phyloP scores from a whole-genome alignment of 352 stramenopile species.

The Phytopythium chamaehyphon region DNA sequence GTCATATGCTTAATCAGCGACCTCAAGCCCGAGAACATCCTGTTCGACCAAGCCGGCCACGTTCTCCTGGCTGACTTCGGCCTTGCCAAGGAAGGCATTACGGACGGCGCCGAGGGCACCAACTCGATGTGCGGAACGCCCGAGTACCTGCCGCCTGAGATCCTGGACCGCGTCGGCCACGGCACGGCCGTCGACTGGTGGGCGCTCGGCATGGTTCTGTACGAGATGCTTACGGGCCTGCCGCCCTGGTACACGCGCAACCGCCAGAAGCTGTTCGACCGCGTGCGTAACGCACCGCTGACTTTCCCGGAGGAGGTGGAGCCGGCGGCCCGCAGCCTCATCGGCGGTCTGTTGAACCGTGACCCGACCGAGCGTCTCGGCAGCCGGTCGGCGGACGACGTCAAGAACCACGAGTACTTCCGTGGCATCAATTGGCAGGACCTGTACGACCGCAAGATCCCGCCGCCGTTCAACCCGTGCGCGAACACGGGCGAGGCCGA shows the following conservation, averaged over 20 bases:
- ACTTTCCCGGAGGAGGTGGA: conserved; percentile 87
- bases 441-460: conserved; percentile 79
- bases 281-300: conserved; percentile 83
- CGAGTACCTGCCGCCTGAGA: conserved; percentile 92
- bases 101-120: conserved; percentile 72
- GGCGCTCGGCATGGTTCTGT: conserved; percentile 91
- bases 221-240: conserved; percentile 92
- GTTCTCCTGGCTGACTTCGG: conserved; percentile 83
- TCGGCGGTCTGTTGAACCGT: conserved; percentile 73
- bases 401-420: conserved; percentile 88
- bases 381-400: conserved; percentile 70
- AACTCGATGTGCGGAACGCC: conserved; percentile 90
- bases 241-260: conserved; percentile 93
- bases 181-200: conserved; percentile 92
- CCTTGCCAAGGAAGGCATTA: conserved; percentile 86
- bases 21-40: conserved; percentile 84
- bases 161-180: conserved; percentile 86
- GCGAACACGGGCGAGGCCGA: conserved; percentile 47
- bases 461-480: conserved; percentile 86
- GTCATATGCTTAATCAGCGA: conserved; percentile 25
- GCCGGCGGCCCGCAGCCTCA: conserved; percentile 69
- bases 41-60: conserved; percentile 77
- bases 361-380: conserved; percentile 78
- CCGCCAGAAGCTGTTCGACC: conserved; percentile 90
- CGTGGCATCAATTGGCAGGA: conserved; percentile 75